Conservation (phyloP, 192 early-diverging fungal species). For the Chytriomyces sp. region DNA sequence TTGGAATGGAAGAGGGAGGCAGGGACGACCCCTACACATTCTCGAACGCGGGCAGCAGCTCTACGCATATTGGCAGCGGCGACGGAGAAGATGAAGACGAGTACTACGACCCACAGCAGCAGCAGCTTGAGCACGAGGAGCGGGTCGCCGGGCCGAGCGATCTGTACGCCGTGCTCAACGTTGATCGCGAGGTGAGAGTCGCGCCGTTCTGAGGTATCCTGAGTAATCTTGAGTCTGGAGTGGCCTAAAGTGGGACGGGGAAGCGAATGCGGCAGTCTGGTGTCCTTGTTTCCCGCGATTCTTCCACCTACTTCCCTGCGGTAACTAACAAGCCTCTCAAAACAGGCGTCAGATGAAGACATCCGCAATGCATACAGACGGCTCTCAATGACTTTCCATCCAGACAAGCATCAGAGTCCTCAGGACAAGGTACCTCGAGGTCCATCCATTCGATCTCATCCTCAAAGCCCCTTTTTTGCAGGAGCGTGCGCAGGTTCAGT, state of each 20-base stretch:
- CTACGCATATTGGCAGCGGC: background rate
- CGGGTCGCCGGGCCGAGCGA: constrained; percentile 19
- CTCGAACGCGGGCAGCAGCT: background rate
- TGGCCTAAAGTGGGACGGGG: background rate
- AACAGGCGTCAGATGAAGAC: constrained; percentile 53
- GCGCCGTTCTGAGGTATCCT: background rate
- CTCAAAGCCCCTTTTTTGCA: constrained; percentile 9
- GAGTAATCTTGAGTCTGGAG: background rate
- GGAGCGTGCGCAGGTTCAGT: constrained; percentile 47
- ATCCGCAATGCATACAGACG: constrained; percentile 55
- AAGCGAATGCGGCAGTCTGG: background rate
- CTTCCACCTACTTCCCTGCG: background rate
- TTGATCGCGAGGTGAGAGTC: constrained; percentile 25
- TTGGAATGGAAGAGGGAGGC: too few relatives aligned
- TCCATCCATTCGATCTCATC: background rate
- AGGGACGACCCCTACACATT: background rate
- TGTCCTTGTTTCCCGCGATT: background rate
- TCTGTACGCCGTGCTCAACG: constrained; percentile 34
- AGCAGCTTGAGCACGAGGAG: constrained; percentile 23
- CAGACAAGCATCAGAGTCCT: constrained; percentile 53
- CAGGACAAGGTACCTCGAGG: constrained; percentile 40
- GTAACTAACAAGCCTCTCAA: background rate
- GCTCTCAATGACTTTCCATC: constrained; percentile 57
- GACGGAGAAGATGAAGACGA: background rate
- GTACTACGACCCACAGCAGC: constrained; percentile 2